Base-by-base conservation (phyloP, 768 basidiomycete species). In the Boletus speciosus region DNA sequence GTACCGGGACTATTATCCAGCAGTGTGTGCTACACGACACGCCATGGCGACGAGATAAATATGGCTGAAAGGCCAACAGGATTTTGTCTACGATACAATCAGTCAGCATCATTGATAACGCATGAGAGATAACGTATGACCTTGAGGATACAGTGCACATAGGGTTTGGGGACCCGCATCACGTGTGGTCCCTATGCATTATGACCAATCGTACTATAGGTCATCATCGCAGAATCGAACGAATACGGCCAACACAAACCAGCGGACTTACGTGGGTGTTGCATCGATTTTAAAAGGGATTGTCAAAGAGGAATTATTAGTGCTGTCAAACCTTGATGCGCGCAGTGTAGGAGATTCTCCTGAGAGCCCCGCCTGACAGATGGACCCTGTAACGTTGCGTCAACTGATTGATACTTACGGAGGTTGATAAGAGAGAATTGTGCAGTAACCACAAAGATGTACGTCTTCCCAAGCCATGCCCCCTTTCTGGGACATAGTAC, bases 301-400 rank as follows among this genome's bases (percentile, higher is more conserved):
- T 27, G 52, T 52, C 29, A 62, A 58, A 56, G 58, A 52, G 46
- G 61, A 62, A 49, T 55, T 46, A 55, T 67, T 51, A 29, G 52
- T 56, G 49, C 62, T 65, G 65, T 67, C 66, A 66, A 66, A 63
- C 63, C 52, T 55, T 65, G 62, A 52, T 63, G 61, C 62, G 47
- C 47, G 61, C 54, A 58, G 37, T 6, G 44, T 31, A 52, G 19
- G 35, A 10, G 35, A 34, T 35, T 45, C 40, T 48, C 61, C 54
- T 49, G 54, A 47, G 39, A 43, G 53, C 55, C 49, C 48, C 48
- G 55, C 51, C 45, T 63, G 63, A 57, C 66, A 61, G 38, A 51
- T 54, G 59, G 56, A 62, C 61, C 66, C 66, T 63, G 66, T 52
- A 48, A 54, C 21, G 40, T 55, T 50, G 56, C 50, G 51, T 56